Percentiles rank a stretch among this genome's conserved stretches.
These are phyloP conservation scores for Holtermanniella nyarrowii DNA, from an alignment of 768 basidiomycete genomes.

Conservation along the genomic window DNA sequence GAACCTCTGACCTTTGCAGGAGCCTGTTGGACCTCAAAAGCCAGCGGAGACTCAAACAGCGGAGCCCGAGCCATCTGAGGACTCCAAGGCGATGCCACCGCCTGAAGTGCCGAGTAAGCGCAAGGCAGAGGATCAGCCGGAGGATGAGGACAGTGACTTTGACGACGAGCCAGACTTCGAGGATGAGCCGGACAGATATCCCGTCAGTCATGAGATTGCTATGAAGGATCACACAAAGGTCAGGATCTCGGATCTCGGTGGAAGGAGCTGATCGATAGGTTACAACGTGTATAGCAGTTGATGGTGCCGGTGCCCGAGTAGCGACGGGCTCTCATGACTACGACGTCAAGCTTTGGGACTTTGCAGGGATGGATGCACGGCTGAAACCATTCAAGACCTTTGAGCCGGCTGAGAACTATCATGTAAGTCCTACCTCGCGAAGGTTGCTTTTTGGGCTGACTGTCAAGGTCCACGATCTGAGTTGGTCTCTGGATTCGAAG, in stretches of 20 bases:
- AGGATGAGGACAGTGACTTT: slow-evolving; percentile 40
- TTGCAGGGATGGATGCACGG: slow-evolving; percentile 87
- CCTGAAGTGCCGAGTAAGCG: slow-evolving; percentile 9
- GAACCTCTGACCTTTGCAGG: background rate
- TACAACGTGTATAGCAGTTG: slow-evolving; percentile 79
- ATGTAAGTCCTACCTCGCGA: slow-evolving; percentile 47
- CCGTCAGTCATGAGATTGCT: slow-evolving; percentile 77
- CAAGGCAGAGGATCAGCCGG: slow-evolving; percentile 8
- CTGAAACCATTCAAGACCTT: slow-evolving; percentile 91
- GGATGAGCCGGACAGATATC: slow-evolving; percentile 52
- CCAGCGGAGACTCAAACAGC: background rate
- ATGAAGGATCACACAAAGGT: slow-evolving; percentile 89
- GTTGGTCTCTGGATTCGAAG: slow-evolving; percentile 78
- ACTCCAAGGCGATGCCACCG: slow-evolving; percentile 1
- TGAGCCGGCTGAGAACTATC: slow-evolving; percentile 88
- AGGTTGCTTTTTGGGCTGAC: background rate
- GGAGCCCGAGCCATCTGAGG: too few relatives aligned
- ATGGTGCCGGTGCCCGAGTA: slow-evolving; percentile 87
- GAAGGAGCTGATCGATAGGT: slow-evolving; percentile 44
- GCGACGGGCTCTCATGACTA: slow-evolving; percentile 92
- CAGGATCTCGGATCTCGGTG: background rate
- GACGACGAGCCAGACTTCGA: slow-evolving; percentile 22
- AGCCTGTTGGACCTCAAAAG: background rate
- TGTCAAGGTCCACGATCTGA: slow-evolving; percentile 72
- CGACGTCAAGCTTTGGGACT: slow-evolving; percentile 97